Evolutionary conservation across 805 yeast genomes (phyloP), one percentile per base, ranked within the genome.

Genomic region (Ogataea paraovalis): DNA sequence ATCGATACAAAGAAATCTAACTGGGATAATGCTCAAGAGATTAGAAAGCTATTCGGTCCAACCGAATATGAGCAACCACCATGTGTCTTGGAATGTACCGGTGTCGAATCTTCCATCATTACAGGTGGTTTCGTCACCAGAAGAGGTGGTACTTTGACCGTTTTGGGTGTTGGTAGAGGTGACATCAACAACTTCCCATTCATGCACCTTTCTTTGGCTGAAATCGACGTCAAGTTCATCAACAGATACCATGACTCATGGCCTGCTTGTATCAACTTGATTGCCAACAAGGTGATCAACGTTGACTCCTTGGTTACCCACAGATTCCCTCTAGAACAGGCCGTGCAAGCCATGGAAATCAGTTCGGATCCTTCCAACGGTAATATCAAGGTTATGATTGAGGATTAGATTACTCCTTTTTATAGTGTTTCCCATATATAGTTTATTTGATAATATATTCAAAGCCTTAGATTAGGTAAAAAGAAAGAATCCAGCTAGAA

Each of bases 211-310:
- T 72, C 79, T 14, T 70, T 75, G 43, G 78, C 76, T 53, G 83
- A 78, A 55, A 72, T 76, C 55, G 75, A 73, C 44, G 66, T 78
- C 53, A 73, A 68, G 59, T 75, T 74, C 51, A 73, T 76, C 59
- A 77, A 76, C 68, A 69, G 83, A 53, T 78, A 78, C 61, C 73
- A 75, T 48, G 78, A 75, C 55, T 71, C 80, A 19, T 78, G 82
- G 81, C 82, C 82, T 18, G 68, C 77, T n/a, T 78, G 73, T 12
- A 77, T 78, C 51, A 70, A 75, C 27, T 61, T 78, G 50, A 66
- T 78, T 48, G 62, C 70, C 42, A 72, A 70, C 44, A 74, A 74
- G 18, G 66, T 71, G 16, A 61, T 75, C 43, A 66, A 74, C 43
- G 75, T 75, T 27, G 71, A 71, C 55, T 54, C 62, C n/a, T 63